Conservation (phyloP, 352 stramenopile genomes). For the Phytophthora melonis region DNA sequence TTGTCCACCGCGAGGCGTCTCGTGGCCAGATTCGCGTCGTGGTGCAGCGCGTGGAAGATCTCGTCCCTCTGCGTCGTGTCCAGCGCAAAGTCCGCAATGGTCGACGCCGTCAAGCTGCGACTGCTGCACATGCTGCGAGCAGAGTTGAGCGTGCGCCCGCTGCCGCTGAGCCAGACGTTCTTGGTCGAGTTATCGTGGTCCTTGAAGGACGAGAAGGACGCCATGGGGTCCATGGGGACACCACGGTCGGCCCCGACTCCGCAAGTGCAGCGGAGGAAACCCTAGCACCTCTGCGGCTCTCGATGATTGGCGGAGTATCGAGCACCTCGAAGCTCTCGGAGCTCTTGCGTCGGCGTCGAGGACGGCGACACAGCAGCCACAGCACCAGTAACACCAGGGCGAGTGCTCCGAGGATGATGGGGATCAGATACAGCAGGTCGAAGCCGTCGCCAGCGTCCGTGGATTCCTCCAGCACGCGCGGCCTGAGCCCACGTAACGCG, state of each 20-base stretch:
- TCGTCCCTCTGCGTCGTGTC: constrained; percentile 33
- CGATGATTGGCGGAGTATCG: constrained; percentile 17
- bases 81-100: constrained; percentile 27
- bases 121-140: constrained; percentile 16
- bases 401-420: constrained; percentile 30
- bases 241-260: constrained; percentile 2
- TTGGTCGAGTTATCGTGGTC: constrained; percentile 18
- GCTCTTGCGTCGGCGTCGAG: constrained; percentile 11
- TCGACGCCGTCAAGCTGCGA: constrained; percentile 16
- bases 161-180: constrained; percentile 39
- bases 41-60: constrained; percentile 39
- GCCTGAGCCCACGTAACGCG: constrained; percentile 18
- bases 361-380: constrained; percentile 16
- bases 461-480: not conserved
- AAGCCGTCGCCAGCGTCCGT: constrained; percentile 16
- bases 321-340: constrained; percentile 9
- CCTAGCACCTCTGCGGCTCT: not conserved
- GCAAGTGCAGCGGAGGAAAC: not conserved
- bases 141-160: constrained; percentile 35
- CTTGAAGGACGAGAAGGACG: constrained; percentile 36
- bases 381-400: constrained; percentile 21
- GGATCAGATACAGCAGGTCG: constrained; percentile 46
- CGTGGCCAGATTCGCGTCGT: constrained; percentile 37
- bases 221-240: constrained; percentile 34
- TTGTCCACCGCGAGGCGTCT: constrained; percentile 49